Evolutionary conservation across 768 basidiomycete species (phyloP), one percentile per base, ranked within the genome.

Genomic region (Auricularia cornea): DNA sequence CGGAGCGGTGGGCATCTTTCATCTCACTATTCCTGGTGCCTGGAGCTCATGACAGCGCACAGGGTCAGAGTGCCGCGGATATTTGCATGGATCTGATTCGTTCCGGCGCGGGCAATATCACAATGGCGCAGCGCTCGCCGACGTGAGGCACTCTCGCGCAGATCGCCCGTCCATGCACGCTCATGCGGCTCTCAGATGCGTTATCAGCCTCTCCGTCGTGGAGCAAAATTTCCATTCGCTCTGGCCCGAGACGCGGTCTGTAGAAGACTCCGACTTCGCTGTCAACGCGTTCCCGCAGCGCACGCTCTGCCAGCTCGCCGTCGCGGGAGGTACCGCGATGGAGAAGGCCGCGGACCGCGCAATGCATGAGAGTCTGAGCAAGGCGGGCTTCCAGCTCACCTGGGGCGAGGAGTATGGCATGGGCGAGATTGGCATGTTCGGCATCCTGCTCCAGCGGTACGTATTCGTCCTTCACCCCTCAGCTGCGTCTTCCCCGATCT

Each of bases 81-180:
- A 68, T 79, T 20, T 75, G 76, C 61, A 75, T 76, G 60, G 79
- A 80, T 64, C 70, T 78, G 2, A 64, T 67, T 1, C 61, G 68
- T 14, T 70, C 72, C 12, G 73, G 72, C 29, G 78, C 77, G 4
- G 60, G 66, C 33, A 68, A 69, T 1, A 74, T 79, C 26, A 79
- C 78, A 0, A 79, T 80, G 76, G 71, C 80, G 23, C 78, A 80
- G 60, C 74, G 80, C 12, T 77, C 78, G 2, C 69, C 73, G 2
- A 80, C 76, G 16, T 75, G 72, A 62, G 73, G 79, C 29, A 30
- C 41, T 26, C 54, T 68, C 29, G 64, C 62, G 4, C 20, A 51
- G 8, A 60, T 63, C 26, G 73, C 60, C 60, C 68, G 68, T 3
- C 65, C 68, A 6, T 70, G 66, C 11, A 41, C 69, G 6, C 70